These are phyloP conservation scores for Saccharomyces hybrid DNA, from an alignment of 1,139 yeast species.

Conservation along the genomic window DNA sequence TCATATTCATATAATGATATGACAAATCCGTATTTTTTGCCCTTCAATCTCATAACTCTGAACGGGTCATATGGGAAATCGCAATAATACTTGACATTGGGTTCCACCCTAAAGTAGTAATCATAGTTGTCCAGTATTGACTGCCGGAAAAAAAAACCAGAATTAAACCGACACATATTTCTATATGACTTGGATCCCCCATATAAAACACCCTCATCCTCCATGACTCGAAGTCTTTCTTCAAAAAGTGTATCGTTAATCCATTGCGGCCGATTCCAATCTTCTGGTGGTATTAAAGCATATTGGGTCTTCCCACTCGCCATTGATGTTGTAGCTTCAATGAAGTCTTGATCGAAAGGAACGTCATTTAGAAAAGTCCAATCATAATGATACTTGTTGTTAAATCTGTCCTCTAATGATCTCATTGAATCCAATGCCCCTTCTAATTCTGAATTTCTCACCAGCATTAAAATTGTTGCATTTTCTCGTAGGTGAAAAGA, in stretches of 20 bases:
- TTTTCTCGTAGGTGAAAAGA: constrained; percentile 36
- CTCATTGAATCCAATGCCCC: constrained; percentile 61
- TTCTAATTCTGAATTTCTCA: constrained; percentile 56
- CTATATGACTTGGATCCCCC: constrained; percentile 76
- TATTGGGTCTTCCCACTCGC: constrained; percentile 63
- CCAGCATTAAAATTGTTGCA: constrained; percentile 66
- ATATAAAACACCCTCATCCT: constrained; percentile 57
- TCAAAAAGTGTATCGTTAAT: constrained; percentile 38
- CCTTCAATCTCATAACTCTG: constrained; percentile 58
- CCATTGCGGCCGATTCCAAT: constrained; percentile 61
- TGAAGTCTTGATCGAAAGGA: constrained; percentile 65
- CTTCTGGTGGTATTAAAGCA: constrained; percentile 57
- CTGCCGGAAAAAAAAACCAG: constrained; percentile 76
- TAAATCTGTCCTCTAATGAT: constrained; percentile 60
- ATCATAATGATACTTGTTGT: constrained; percentile 61
- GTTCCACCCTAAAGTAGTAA: constrained; percentile 93
- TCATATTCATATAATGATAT: constrained; percentile 70
- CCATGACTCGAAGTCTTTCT: constrained; percentile 47
- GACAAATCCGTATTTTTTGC: constrained; percentile 81
- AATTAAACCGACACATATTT: constrained; percentile 75
- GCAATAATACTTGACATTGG: constrained; percentile 78
- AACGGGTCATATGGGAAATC: constrained; percentile 84
- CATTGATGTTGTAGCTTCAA: constrained; percentile 62
- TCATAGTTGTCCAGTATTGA: constrained; percentile 57
- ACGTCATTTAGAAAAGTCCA: constrained; percentile 89